Evolutionary conservation across 495 filamentous ascomycete genomes (phyloP), one percentile per base, ranked within the genome.

Genomic region (Talaromyces ruber): DNA sequence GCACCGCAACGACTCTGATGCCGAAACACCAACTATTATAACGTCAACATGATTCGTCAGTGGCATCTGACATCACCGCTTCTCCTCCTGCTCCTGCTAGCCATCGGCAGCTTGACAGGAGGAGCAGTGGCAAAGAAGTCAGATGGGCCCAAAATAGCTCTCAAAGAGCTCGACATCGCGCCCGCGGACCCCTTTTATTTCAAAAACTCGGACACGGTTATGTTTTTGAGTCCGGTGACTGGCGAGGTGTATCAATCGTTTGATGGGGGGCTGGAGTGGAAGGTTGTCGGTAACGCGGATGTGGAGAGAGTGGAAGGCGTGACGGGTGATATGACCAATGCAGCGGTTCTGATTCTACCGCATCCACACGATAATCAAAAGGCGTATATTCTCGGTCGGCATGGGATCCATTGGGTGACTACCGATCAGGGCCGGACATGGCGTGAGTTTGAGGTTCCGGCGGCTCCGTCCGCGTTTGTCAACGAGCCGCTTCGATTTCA

Each of bases 161-260:
- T 74, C 53, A 87, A 72, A 28, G 70, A 79, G 25, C 87, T 97
- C 73, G 78, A 88, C 50, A 72, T 81, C 62, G 64, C 74, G 63
- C 90, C 89, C 1, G 59, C 58, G 52, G 81, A 84, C 68, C 77
- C 96, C 55, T 85, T 88, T 76, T 98, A 95, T 74, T 97, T 98
- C 67, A 83, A 91, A 62, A 89, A 90, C 67, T 90, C 90, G 29
- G 88, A 96, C 69, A 85, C 88, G 53, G 74, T 92, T 58, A 73
- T 94, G 26, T 82, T 88, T 63, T 82, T 81, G 63, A 88, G 89
- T 67, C 43, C 65, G 1, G 66, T 71, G 6, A 73, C 76, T 9
- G 78, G 80, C 34, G 83, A 81, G 45, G 75, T 93, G 24, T 86
- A 84, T 62, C 83, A 88, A 51, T 95, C 93, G 39, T 79, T 80